Conservation (phyloP, 1,284 basidiomycete genomes). For the Phylloporus sp. region DNA sequence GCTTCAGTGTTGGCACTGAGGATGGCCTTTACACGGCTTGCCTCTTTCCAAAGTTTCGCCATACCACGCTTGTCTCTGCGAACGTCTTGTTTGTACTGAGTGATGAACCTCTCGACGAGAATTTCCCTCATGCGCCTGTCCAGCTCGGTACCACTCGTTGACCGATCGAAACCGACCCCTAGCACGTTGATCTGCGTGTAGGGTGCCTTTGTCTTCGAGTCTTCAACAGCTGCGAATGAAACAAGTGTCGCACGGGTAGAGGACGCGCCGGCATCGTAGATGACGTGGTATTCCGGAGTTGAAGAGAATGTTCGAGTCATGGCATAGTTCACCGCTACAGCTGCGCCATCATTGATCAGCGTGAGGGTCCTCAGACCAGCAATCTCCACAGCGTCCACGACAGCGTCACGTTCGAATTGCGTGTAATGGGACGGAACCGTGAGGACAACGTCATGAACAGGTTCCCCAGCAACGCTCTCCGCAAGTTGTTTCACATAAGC, state of each 20-base stretch:
- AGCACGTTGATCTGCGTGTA: conserved; percentile 78
- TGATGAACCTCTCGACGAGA: conserved; percentile 77
- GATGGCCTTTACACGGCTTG: conserved; percentile 89
- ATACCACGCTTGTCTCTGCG: conserved; percentile 83
- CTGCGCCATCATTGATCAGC: conserved; percentile 92
- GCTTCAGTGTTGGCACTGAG: conserved; percentile 93
- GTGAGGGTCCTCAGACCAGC: conserved; percentile 85
- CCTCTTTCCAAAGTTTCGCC: conserved; percentile 95
- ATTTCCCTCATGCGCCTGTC: conserved; percentile 86
- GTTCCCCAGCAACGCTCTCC: conserved; percentile 76
- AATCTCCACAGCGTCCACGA: conserved; percentile 90
- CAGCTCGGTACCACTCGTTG: conserved; percentile 81
- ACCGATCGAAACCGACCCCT: conserved; percentile 82
- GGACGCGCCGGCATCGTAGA: conserved; percentile 94
- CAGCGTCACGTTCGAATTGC: conserved; percentile 86
- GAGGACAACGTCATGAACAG: conserved; percentile 80
- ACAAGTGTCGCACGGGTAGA: conserved; percentile 88
- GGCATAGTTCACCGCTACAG: conserved; percentile 93
- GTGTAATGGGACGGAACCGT: conserved; percentile 89
- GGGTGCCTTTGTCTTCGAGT: conserved; percentile 50
- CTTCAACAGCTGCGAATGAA: conserved; percentile 67
- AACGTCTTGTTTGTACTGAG: conserved; percentile 66
- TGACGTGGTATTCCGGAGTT: conserved; percentile 83
- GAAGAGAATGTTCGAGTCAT: conserved; percentile 89
- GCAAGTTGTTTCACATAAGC: conserved; percentile 90